Evolutionary conservation across 495 filamentous ascomycete genomes (phyloP).

Genomic region (Xylaria telfairii): DNA sequence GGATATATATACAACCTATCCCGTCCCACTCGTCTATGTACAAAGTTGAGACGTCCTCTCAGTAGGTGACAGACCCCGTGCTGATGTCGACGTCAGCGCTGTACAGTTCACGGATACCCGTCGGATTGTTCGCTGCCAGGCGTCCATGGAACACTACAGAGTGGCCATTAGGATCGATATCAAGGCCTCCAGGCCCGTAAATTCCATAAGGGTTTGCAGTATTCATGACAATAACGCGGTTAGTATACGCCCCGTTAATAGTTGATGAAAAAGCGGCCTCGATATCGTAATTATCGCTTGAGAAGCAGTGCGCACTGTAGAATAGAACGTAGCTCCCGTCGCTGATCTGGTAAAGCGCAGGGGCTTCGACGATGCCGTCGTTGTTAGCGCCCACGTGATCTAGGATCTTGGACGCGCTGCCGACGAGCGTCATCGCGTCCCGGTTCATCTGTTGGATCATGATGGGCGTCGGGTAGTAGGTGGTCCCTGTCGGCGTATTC

Average conservation of each 20-base stretch:
- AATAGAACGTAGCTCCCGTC: constrained; percentile 64
- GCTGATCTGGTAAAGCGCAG: constrained; percentile 52
- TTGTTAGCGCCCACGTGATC: constrained; percentile 57
- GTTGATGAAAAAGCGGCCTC: constrained; percentile 56
- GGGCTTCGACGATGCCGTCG: constrained; percentile 66
- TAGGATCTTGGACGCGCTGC: constrained; percentile 55
- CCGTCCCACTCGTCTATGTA: not conserved
- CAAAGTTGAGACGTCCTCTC: not conserved
- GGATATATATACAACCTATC: no score
- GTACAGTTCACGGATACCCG: not conserved
- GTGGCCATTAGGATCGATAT: constrained; percentile 35
- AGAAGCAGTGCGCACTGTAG: constrained; percentile 65
- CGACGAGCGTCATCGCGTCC: constrained; percentile 57
- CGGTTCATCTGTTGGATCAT: constrained; percentile 58
- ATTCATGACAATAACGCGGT: constrained; percentile 37
- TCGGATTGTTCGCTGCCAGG: not conserved
- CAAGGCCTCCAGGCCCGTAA: constrained; percentile 34
- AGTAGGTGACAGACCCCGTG: not conserved
- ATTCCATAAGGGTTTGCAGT: constrained; percentile 32
- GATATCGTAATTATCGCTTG: constrained; percentile 56
- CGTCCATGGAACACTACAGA: constrained; percentile 37
- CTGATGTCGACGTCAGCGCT: not conserved
- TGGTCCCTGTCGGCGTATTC: constrained; percentile 27
- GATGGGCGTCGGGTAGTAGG: constrained; percentile 56
- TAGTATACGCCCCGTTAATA: constrained; percentile 56